Base-by-base conservation (phyloP, 768 basidiomycete genomes). In the Tylopilus rubrobrunneus region DNA sequence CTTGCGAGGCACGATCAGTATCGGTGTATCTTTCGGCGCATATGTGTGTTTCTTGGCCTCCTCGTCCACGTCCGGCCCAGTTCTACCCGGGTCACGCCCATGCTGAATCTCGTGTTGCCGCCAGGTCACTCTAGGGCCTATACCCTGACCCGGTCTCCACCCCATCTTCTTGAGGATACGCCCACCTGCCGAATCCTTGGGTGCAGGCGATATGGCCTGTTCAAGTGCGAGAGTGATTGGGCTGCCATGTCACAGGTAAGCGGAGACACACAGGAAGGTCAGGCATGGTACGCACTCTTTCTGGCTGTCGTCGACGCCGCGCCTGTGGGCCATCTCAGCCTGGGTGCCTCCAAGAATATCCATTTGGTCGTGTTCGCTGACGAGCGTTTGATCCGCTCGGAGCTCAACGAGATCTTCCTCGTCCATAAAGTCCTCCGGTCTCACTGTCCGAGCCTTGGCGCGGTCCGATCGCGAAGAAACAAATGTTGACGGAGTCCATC, bases 391-490 rank as follows among this genome's bases (percentile, higher is more conserved):
- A 59, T 81, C 82, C 39, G 93, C 91, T 33, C 79, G 82, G 55
- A 89, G 69, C 56, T 92, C 92, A 43, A 89, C 84, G 15, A 98
- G 74, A 68, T 98, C 97, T 71, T 99, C 97, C 41, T 98, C 97
- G 72, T 99, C 97, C 97, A 99, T 98, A 67, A 92, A 98, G 67
- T 97, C 93, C 70, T 96, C 92, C 0, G 92, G 87, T 31, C 79
- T 78, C n/a, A 78, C 71, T 3, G 71, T 72, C 61, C 81, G 77
- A 27, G 56, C 50, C 67, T 86, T 86, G 44, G 82, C 82, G 45
- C 94, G 82, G 42, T 90, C 87, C 28, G 67, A 71, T 31, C 94
- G 81, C 7, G 95, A 97, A 0, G 96, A 98, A 14, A 90, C 85
- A 70, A 98, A 99, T 3, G 91, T 90, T 33, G 88, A 81, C 0